Evolutionary conservation across 2,329 filamentous ascomycete species (phyloP), one percentile per base, ranked within the genome.

Genomic region (Albophoma yamanashiensis): DNA sequence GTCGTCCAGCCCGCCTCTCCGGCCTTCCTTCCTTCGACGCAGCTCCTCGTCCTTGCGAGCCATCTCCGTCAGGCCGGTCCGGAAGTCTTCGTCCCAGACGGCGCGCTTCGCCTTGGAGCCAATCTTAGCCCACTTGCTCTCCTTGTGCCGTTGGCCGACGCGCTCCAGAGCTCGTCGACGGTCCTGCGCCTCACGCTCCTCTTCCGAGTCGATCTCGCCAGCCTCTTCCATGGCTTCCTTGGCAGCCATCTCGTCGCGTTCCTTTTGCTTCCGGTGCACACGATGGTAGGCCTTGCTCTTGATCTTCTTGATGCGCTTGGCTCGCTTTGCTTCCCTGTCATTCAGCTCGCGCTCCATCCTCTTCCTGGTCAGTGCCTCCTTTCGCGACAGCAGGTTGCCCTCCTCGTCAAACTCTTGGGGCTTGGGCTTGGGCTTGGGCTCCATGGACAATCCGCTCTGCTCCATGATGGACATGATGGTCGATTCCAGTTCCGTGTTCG

Each of bases 291-390:
- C 85, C 74, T 97, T 99, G 71, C 90, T 95, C 81, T 99, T 99
- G 77, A 99, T 99, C 79, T 97, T 97, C 78, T 97, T 96, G 75
- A 99, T 91, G 31, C 94, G 88, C 75, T 92, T 95, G 9, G 92
- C 85, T 60, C 92, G 88, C 52, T 92, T 87, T 69, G 95, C 89
- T 74, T 97, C 93, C 14, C 92, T 84, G 67, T 95, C 96, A 64
- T 93, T 82, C 9, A 96, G 76, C 68, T 97, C 93, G 65, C 94
- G 83, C 64, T 90, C 86, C 71, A 86, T 87, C 15, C 94, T 87
- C 60, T 93, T 82, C 69, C 92, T 86, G 56, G 87, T 85, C 60
- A 87, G 82, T 31, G 90, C 81, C 56, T 87, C 88, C 69, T 86
- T 88, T 56, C 87, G 79, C 1, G 87, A 89, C 58, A 93, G 75